Conservation (phyloP, 1,139 yeast genomes). For the Yamadazyma kanchanaburiensis region DNA sequence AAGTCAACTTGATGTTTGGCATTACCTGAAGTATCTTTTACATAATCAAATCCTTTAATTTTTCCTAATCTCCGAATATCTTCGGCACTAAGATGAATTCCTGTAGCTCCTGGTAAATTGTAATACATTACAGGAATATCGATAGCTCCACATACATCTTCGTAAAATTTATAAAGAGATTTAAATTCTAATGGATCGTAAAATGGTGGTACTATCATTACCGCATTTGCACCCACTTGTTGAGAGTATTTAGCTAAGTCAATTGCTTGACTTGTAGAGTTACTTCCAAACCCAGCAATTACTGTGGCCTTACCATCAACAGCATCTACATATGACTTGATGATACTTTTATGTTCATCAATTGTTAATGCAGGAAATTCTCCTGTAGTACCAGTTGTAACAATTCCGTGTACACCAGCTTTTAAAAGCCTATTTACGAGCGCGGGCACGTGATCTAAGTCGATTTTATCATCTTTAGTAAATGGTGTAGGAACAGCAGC, state of each 20-base stretch:
- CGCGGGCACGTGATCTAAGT: constrained; percentile 6
- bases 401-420: constrained; percentile 14
- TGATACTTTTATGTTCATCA: constrained; percentile 14
- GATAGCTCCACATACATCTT: constrained; percentile 14
- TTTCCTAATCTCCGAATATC: constrained; percentile 11
- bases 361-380: constrained; percentile 14
- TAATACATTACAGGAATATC: constrained; percentile 14
- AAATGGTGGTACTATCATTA: constrained; percentile 17
- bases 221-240: constrained; percentile 13
- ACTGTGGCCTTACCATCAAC: constrained; percentile 13
- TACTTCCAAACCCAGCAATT: constrained; percentile 14
- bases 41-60: constrained; percentile 13
- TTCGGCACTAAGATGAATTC: constrained; percentile 13
- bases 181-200: constrained; percentile 14
- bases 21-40: constrained; percentile 16
- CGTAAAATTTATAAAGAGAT: constrained; percentile 12
- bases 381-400: constrained; percentile 17
- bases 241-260: constrained; percentile 14
- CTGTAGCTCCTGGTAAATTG: constrained; percentile 15
- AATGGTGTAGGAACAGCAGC: constrained; percentile 17
- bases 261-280: constrained; percentile 13
- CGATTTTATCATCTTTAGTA: constrained; percentile 10
- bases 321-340: constrained; percentile 15
- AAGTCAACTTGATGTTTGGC: constrained; percentile 14
- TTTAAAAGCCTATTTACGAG: constrained; percentile 12